Percentiles rank a stretch among this genome's conserved stretches.
Conservation (phyloP, 2,329 filamentous ascomycete species). For the Aureobasidium musti region DNA sequence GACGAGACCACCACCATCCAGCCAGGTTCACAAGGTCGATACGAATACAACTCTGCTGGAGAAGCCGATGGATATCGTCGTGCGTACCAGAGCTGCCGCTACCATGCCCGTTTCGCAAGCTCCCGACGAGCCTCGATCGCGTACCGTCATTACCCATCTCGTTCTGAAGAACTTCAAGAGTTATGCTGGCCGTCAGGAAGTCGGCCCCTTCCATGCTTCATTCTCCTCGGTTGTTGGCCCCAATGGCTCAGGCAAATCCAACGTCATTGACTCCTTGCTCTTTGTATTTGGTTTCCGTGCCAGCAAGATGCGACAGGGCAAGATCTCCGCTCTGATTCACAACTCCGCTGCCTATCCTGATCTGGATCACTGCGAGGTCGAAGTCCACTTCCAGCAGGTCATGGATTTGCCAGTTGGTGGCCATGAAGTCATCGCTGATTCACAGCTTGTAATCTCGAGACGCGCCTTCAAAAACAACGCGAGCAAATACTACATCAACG, state of each 20-base stretch:
- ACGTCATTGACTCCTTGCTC: constrained; percentile 95
- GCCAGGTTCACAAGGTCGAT: constrained; percentile 67
- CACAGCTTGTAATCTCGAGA: constrained; percentile 82
- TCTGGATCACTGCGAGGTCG: constrained; percentile 88
- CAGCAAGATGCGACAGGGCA: constrained; percentile 99
- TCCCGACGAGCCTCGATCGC: constrained; percentile 73
- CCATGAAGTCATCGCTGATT: constrained; percentile 76
- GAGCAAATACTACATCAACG: constrained; percentile 97
- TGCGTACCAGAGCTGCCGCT: constrained; percentile 76
- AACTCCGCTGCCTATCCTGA: constrained; percentile 88
- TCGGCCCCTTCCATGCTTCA: constrained; percentile 93
- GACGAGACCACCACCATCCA: constrained; percentile 40
- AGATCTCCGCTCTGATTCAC: constrained; percentile 96
- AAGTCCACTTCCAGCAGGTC: constrained; percentile 95
- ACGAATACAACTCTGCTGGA: constrained; percentile 77
- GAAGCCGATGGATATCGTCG: constrained; percentile 88
- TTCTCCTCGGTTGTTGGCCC: constrained; percentile 98
- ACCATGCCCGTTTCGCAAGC: constrained; percentile 65
- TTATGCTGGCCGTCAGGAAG: constrained; percentile 92
- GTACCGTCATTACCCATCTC: constrained; percentile 90
- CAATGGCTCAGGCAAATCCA: constrained; percentile 97
- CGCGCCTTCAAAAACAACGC: constrained; percentile 97
- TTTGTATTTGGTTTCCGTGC: constrained; percentile 99
- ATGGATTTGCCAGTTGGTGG: constrained; percentile 79
- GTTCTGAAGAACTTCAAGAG: constrained; percentile 98